These are phyloP conservation scores for Eucalyptus shirleyi DNA, from an alignment of 345 rosid species.

Conservation along the genomic window DNA sequence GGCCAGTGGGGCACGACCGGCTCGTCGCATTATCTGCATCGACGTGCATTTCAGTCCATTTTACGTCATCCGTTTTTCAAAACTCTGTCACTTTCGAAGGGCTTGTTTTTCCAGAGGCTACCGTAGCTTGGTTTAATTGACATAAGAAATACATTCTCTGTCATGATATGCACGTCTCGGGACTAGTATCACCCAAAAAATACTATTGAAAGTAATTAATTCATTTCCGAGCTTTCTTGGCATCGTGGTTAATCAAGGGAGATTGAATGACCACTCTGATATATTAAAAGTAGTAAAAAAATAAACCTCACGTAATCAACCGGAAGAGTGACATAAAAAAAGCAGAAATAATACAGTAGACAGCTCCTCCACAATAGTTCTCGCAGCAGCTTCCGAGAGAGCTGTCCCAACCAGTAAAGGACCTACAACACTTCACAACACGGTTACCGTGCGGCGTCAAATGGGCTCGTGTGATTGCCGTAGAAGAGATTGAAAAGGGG, in stretches of 20 bases:
- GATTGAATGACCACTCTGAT: neutral
- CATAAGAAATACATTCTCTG: neutral
- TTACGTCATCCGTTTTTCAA: neutral
- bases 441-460: neutral
- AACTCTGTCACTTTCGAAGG: neutral
- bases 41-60: neutral
- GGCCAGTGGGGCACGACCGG: neutral
- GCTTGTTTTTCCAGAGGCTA: neutral
- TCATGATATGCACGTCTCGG: neutral
- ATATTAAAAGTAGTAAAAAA: neutral
- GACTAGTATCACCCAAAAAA: neutral
- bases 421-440: neutral
- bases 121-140: neutral
- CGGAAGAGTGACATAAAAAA: neutral
- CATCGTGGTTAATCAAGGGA: neutral
- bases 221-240: neutral
- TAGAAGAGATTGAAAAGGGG: neutral
- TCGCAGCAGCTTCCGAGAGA: neutral
- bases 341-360: neutral
- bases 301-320: neutral
- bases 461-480: neutral
- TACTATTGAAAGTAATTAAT: neutral
- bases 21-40: neutral
- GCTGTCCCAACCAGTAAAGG: neutral
- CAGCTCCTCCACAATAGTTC: neutral